Evolutionary conservation across 2,329 filamentous ascomycete species (phyloP), one percentile per base, ranked within the genome.

Genomic region (Phyllosticta citrichinensis): DNA sequence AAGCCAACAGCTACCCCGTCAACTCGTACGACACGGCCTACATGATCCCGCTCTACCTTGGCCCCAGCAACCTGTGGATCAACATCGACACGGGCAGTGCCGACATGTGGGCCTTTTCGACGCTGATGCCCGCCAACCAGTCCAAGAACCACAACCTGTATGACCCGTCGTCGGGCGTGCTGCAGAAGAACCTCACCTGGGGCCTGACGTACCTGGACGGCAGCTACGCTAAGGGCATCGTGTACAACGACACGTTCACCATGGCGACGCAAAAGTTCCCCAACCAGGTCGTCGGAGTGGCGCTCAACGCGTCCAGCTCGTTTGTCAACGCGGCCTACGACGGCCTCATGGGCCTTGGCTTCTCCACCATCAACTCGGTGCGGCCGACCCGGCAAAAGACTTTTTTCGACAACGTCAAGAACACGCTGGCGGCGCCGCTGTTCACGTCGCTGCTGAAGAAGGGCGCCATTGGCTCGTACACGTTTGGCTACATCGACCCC

Each of bases 71-170:
- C 27, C 17, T 56, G 64, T 80, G 84, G 62, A 70, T 91, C 62
- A 86, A 89, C 69, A 81, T 91, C 63, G 88, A 91, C 66, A 91
- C 88, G 14, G 87, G 79, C 64, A 87, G 78, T 64, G 79, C 84
- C 47, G 86, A 88, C 73, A 80, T 88, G 86, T 84, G 73, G 58
- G 19, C 56, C 30, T 30, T 52, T 22, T 35, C 47, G 6, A 58
- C 11, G 27, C 14, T 47, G 27, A n/a, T 27, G 30, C 47, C 19
- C 6, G 27, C 22, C 24, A 51, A n/a, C 51, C 55, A 55, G 17
- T 63, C 56, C 1, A 68, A 70, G 11, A 83, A 81, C 5, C 86
- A 88, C 67, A 69, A 73, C 52, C 69, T 83, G 66, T 89, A 89
- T 73, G 75, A 77, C 52, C 81, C 82, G 4, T 66, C 70, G 47